Base-by-base conservation (phyloP, 1,139 yeast genomes). In the Lodderomyces oxycetoniae region DNA sequence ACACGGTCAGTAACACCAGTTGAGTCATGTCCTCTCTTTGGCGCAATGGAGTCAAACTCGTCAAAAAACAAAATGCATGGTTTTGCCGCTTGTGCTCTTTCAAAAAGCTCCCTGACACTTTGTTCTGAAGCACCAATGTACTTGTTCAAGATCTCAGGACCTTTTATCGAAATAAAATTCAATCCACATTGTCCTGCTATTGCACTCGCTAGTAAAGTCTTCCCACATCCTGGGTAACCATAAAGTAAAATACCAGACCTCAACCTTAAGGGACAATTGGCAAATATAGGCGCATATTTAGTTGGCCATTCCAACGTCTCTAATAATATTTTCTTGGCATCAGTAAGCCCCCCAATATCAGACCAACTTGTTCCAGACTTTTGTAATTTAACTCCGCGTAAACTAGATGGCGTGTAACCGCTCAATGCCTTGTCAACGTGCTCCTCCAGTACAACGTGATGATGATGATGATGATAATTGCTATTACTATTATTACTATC, bases 261-360 rank as follows among this genome's bases (percentile, higher is more conserved):
- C 36, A 89, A 64, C 38, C 97, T 64, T 34, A 91, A 63, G 0
- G 97, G 96, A 50, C 95, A 86, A 45, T 77, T 79, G 13, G 84
- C 81, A 57, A 91, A 91, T 19, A 91, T 86, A 3, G 97, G 96
- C 0, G 96, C 95, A 52, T 89, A 91, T 49, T 81, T 84, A 1
- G 96, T 87, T 2, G 98, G 98, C 97, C 97, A 89, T 53, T 91
- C 97, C 26, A 91, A 60, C 0, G 97, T 91, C 53, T 91, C 97
- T 32, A 88, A 58, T 16, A 91, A 59, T 0, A 86, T 67, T 8
- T 71, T 67, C 50, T 89, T 91, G 2, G 95, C 94, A 13, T 79
- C 84, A 19, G 61, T 62, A 32, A 91, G 63, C 0, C 96, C 98
- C 6, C 97, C 98, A 47, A 91, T 87, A 46, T 88, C 95, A 2